These are phyloP conservation scores for Medicago lupulina DNA, from an alignment of 306 rosid species.

Conservation along the genomic window DNA sequence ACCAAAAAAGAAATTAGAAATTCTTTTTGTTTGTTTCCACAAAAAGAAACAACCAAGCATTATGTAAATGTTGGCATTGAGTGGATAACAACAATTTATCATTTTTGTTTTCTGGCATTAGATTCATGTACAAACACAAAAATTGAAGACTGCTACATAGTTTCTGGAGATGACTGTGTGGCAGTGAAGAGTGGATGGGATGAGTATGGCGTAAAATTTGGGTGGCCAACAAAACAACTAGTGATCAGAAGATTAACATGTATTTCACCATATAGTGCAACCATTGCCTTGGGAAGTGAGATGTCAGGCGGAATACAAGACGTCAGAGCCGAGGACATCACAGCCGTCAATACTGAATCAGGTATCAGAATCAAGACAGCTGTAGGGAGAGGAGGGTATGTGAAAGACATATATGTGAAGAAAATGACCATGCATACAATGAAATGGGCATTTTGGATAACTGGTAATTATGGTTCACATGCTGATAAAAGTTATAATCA, in stretches of 20 bases:
- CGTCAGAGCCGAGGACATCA: constrained; percentile 76
- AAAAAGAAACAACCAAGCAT: not conserved
- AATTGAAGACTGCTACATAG: constrained; percentile 85
- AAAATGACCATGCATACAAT: constrained; percentile 68
- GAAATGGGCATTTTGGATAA: constrained; percentile 89
- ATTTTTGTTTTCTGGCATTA: not conserved
- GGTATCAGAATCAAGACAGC: constrained; percentile 81
- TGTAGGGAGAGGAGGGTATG: constrained; percentile 81
- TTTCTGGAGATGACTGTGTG: constrained; percentile 84
- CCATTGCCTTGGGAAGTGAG: constrained; percentile 83
- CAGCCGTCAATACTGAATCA: constrained; percentile 66
- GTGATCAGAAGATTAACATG: constrained; percentile 71
- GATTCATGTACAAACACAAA: constrained; percentile 83
- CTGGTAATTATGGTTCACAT: constrained; percentile 79
- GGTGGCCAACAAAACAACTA: constrained; percentile 76
- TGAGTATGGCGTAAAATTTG: constrained; percentile 76
- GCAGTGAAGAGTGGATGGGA: constrained; percentile 95
- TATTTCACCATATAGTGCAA: constrained; percentile 78
- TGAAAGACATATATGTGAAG: constrained; percentile 70
- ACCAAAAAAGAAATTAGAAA: no score
- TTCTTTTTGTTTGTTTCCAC: not conserved
- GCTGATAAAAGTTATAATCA: constrained; percentile 68
- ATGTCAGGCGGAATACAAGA: constrained; percentile 87
- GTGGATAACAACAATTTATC: not conserved
- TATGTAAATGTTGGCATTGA: not conserved